phyloP scores from a whole-genome alignment of 2,329 filamentous ascomycete species.

The Aspergillus phoenicis region DNA sequence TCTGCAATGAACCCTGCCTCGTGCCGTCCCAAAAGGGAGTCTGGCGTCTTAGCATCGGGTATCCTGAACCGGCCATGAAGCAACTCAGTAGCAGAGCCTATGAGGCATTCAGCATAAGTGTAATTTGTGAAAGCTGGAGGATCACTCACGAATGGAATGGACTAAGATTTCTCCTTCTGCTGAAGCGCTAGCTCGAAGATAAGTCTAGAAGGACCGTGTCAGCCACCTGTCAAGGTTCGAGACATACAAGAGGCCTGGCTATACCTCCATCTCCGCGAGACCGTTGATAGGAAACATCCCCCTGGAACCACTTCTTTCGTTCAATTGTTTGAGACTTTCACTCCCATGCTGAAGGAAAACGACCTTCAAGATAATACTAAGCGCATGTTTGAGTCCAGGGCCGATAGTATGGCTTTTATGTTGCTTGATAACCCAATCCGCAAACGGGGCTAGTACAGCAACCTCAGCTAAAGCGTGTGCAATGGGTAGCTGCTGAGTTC shows the following conservation, averaged over 20 bases:
- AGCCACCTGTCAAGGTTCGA: not conserved
- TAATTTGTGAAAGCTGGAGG: not conserved
- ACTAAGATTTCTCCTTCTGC: conserved; percentile 25
- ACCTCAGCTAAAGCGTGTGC: conserved; percentile 24
- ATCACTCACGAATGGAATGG: conserved; percentile 23
- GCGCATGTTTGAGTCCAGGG: conserved; percentile 5
- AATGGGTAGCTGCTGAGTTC: conserved; percentile 28
- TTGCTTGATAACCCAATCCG: not conserved
- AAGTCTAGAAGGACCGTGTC: conserved; percentile 3
- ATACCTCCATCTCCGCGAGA: conserved; percentile 17
- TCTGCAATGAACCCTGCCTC: conserved; percentile 20
- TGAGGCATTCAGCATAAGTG: not conserved
- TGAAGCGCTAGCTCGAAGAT: conserved; percentile 9
- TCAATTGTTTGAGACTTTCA: conserved; percentile 10
- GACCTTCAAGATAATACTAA: conserved; percentile 20
- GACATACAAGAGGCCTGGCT: not conserved
- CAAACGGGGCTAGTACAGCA: conserved; percentile 23
- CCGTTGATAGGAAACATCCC: conserved; percentile 20
- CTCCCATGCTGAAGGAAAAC: conserved; percentile 10
- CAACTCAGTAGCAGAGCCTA: conserved; percentile 28
- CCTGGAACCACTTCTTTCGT: conserved; percentile 19
- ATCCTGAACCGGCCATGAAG: conserved; percentile 25
- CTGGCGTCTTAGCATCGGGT: conserved; percentile 17
- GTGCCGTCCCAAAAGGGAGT: conserved; percentile 19
- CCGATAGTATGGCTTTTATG: not conserved